phyloP scores from a whole-genome alignment of 2,329 filamentous ascomycete species.

The Stachybotrys chartarum region DNA sequence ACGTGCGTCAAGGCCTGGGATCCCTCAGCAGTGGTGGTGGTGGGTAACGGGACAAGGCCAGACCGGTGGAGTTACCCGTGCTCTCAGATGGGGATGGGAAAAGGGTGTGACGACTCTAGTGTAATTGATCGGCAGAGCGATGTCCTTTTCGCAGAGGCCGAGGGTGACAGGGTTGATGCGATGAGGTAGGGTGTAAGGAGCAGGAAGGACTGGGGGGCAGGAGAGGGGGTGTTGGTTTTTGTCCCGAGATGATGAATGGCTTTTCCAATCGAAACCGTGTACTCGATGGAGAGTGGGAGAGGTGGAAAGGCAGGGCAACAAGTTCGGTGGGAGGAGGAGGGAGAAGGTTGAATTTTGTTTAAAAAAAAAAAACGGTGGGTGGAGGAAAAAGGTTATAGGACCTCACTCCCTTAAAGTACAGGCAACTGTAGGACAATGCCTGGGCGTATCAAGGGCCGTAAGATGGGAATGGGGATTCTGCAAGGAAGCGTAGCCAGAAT shows the following conservation, averaged over 20 bases:
- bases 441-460: neutral
- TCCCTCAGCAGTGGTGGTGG: constrained; percentile 23
- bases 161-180: constrained; percentile 35
- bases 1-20: constrained; percentile 27
- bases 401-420: no score
- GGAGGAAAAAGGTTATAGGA: no score
- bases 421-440: no score
- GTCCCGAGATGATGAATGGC: neutral
- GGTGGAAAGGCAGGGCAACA: neutral
- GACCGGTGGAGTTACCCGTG: constrained; percentile 26
- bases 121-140: constrained; percentile 47
- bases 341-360: no score
- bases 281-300: neutral
- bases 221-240: constrained; percentile 10
- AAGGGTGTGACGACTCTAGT: constrained; percentile 45
- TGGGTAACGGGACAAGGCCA: constrained; percentile 28
- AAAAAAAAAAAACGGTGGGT: no score
- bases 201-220: constrained; percentile 22
- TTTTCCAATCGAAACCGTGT: neutral
- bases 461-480: neutral
- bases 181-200: constrained; percentile 31
- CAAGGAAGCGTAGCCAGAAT: neutral
- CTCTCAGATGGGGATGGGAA: constrained; percentile 14
- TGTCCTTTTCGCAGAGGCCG: constrained; percentile 42
- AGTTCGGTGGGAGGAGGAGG: no score